Conservation (phyloP, 306 rosid genomes). For the Begonia fuchsioides region DNA sequence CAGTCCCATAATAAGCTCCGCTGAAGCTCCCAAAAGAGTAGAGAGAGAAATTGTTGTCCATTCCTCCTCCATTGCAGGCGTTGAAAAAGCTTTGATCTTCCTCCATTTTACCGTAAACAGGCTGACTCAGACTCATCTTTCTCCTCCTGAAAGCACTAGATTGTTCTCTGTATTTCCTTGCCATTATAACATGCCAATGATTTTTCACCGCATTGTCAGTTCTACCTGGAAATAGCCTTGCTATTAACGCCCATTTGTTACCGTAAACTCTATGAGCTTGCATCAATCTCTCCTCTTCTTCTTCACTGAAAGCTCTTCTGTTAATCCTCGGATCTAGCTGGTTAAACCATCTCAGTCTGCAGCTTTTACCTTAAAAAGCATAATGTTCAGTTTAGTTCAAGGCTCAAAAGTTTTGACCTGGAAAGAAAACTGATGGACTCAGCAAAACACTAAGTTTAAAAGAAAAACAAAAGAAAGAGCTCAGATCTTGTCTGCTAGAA, state of each 20-base stretch:
- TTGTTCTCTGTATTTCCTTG: slow-evolving; percentile 82
- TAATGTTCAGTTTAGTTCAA: no score
- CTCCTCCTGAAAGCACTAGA: slow-evolving; percentile 80
- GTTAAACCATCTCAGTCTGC: slow-evolving; percentile 94
- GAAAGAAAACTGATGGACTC: neutral
- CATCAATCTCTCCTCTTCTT: slow-evolving; percentile 91
- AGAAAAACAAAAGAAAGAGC: no score
- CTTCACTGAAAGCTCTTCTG: slow-evolving; percentile 75
- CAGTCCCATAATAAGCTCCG: slow-evolving; percentile 18
- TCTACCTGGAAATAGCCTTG: slow-evolving; percentile 92
- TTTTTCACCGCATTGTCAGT: slow-evolving; percentile 97
- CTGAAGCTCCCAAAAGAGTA: slow-evolving; percentile 27
- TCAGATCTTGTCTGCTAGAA: no score
- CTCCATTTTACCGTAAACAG: slow-evolving; percentile 48
- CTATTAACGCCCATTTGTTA: slow-evolving; percentile 99
- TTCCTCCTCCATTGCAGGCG: slow-evolving; percentile 17
- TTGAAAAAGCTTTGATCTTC: slow-evolving; percentile 23
- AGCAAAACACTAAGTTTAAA: neutral
- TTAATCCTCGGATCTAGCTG: slow-evolving; percentile 96
- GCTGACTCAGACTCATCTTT: slow-evolving; percentile 48
- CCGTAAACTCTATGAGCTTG: slow-evolving; percentile 92
- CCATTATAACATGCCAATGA: slow-evolving; percentile 99
- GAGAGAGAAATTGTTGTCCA: slow-evolving; percentile 3
- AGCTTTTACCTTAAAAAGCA: slow-evolving; percentile 59
- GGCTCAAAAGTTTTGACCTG: no score